A percentile compares a stretch with the other conserved stretches of the same genome.
These are phyloP conservation scores for Cladosporium sphaerospermum DNA, from an alignment of 2,329 filamentous ascomycete genomes.

Conservation along the genomic window DNA sequence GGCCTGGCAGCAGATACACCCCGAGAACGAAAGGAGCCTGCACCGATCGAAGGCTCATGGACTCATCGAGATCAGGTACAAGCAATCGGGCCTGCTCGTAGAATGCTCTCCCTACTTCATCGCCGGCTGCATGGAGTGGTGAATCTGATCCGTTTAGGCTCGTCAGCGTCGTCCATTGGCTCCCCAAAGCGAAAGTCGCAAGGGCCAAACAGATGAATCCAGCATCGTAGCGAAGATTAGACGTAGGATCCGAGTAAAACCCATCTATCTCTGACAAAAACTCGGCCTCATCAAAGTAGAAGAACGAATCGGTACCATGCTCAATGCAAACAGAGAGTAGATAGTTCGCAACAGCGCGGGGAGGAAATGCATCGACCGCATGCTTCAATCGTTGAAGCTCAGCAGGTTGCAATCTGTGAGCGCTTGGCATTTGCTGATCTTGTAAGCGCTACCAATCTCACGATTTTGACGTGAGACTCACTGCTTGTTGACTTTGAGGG, in stretches of 20 bases:
- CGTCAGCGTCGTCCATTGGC: slow-evolving; percentile 5
- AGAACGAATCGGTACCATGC: slow-evolving; percentile 5
- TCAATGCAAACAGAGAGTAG: not conserved
- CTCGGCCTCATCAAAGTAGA: slow-evolving; percentile 8
- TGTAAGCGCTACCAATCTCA: too few species aligned
- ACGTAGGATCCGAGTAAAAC: not conserved
- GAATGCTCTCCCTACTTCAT: not conserved
- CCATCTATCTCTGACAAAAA: not conserved
- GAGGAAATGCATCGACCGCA: not conserved
- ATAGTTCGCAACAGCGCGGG: not conserved
- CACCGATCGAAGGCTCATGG: slow-evolving; percentile 3
- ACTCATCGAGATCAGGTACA: slow-evolving; percentile 1
- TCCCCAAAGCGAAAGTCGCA: slow-evolving; percentile 4
- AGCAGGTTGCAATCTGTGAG: not conserved
- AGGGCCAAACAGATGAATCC: slow-evolving; percentile 6
- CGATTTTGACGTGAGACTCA: not conserved
- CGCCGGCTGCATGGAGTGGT: not conserved
- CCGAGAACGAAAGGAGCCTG: slow-evolving; percentile 10
- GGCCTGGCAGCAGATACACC: slow-evolving; percentile 3
- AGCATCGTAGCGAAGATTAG: not conserved
- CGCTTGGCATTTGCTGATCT: not conserved
- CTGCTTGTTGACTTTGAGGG: not conserved
- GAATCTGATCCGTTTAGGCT: not conserved
- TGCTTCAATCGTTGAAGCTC: not conserved
- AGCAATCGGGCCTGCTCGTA: slow-evolving; percentile 4